These are phyloP conservation scores for Aspergillus sp. DNA, from an alignment of 2,329 filamentous ascomycete species.

Conservation along the genomic window DNA sequence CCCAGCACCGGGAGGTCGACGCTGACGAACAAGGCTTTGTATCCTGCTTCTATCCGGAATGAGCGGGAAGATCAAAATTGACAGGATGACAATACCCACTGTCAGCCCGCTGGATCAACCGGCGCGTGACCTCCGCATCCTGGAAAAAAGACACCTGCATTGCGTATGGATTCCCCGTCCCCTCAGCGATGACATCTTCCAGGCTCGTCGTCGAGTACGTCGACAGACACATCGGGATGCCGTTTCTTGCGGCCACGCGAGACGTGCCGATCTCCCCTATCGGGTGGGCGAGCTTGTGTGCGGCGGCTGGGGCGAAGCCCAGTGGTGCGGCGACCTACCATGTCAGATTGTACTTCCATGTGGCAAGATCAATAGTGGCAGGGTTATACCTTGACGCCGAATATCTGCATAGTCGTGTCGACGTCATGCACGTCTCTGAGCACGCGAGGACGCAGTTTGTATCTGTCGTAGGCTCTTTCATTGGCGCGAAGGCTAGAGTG, in stretches of 20 bases:
- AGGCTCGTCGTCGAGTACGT: slow-evolving; percentile 19
- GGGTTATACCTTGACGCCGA: neutral
- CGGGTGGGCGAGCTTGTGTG: slow-evolving; percentile 9
- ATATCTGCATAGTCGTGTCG: slow-evolving; percentile 5
- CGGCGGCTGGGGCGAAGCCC: slow-evolving; percentile 6
- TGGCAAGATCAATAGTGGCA: neutral
- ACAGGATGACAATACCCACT: slow-evolving; percentile 18
- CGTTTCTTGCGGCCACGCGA: neutral
- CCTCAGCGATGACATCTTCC: slow-evolving; percentile 44
- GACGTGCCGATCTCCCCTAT: slow-evolving; percentile 7
- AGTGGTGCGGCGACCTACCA: slow-evolving; percentile 2
- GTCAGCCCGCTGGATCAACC: slow-evolving; percentile 41
- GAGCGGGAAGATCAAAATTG: neutral
- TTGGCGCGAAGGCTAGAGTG: slow-evolving; percentile 4
- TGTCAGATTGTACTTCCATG: neutral
- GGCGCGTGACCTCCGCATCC: slow-evolving; percentile 39
- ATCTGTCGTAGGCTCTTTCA: slow-evolving; percentile 6
- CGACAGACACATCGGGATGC: slow-evolving; percentile 8
- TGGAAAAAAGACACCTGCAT: slow-evolving; percentile 54
- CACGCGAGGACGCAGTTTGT: slow-evolving; percentile 7
- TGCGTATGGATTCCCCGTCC: slow-evolving; percentile 43
- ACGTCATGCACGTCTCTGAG: slow-evolving; percentile 6
- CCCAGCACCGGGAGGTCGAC: slow-evolving; percentile 55
- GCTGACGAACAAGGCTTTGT: slow-evolving; percentile 53
- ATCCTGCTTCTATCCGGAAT: slow-evolving; percentile 38